Evolutionary conservation across 2,329 filamentous ascomycete genomes (phyloP).

Genomic region (Rutstroemia sp.): DNA sequence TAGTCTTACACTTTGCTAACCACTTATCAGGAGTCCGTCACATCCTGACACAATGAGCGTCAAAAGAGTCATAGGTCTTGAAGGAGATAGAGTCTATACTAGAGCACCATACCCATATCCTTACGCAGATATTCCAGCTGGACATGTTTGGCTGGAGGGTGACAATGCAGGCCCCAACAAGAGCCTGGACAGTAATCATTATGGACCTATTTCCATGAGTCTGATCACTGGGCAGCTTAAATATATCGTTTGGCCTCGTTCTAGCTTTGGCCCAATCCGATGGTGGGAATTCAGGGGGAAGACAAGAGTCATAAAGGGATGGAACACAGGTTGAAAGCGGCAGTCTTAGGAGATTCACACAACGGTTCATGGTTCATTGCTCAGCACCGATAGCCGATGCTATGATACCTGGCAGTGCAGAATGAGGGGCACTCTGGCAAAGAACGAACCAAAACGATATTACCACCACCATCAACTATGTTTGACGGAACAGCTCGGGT

Average conservation of each 20-base stretch:
- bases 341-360: not conserved
- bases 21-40: slow-evolving; percentile 52
- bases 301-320: slow-evolving; percentile 35
- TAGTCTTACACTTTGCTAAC: not conserved
- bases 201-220: slow-evolving; percentile 72
- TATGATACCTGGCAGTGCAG: too few species aligned
- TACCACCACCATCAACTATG: too few species aligned
- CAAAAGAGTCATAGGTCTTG: slow-evolving; percentile 76
- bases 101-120: slow-evolving; percentile 47
- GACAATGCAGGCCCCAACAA: slow-evolving; percentile 56
- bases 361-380: too few species aligned
- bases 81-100: slow-evolving; percentile 69
- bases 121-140: slow-evolving; percentile 61
- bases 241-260: slow-evolving; percentile 63
- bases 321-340: not conserved
- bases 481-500: too few species aligned
- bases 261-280: slow-evolving; percentile 47
- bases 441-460: too few species aligned
- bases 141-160: slow-evolving; percentile 93
- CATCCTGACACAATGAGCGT: slow-evolving; percentile 63
- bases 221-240: slow-evolving; percentile 70
- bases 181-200: slow-evolving; percentile 80
- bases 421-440: too few species aligned
- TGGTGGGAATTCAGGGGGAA: slow-evolving; percentile 45
- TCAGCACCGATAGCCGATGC: too few species aligned